Percentiles rank a stretch among this genome's conserved stretches.
Evolutionary conservation across 2,329 filamentous ascomycete genomes (phyloP).

Genomic region (Onygenales sp.): DNA sequence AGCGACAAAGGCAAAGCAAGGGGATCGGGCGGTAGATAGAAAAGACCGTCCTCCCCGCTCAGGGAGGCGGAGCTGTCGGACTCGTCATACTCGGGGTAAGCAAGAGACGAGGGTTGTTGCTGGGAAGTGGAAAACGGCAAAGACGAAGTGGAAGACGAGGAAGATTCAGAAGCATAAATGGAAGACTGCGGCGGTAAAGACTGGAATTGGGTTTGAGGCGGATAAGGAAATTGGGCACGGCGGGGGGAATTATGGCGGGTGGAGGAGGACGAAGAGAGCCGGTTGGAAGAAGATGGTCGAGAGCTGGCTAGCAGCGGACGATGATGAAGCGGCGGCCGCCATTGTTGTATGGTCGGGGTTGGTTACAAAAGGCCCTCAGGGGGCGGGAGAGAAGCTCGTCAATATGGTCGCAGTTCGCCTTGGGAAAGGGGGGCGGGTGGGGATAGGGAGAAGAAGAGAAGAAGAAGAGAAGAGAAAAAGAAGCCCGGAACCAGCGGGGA

Average conservation of each 20-base stretch:
- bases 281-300: not conserved
- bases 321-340: slow-evolving; percentile 3
- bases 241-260: slow-evolving; percentile 6
- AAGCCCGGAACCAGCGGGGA: not conserved
- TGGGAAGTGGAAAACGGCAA: slow-evolving; percentile 4
- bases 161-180: not conserved
- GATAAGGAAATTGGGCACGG: not conserved
- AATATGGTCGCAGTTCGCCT: slow-evolving; percentile 1
- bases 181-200: not conserved
- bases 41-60: not conserved
- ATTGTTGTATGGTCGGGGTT: slow-evolving; percentile 7
- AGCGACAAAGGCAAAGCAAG: not conserved
- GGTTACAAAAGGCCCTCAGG: slow-evolving; percentile 1
- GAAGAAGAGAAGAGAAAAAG: not conserved
- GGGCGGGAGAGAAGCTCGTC: not conserved
- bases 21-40: not conserved
- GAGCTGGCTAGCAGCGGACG: not conserved
- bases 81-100: not conserved
- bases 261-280: not conserved
- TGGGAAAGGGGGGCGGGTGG: not conserved
- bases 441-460: not conserved
- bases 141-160: not conserved
- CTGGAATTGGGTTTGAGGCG: not conserved
- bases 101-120: not conserved
- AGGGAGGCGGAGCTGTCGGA: not conserved